Base-by-base conservation (phyloP, 2,329 filamentous ascomycete genomes). In the Didymella pomorum region DNA sequence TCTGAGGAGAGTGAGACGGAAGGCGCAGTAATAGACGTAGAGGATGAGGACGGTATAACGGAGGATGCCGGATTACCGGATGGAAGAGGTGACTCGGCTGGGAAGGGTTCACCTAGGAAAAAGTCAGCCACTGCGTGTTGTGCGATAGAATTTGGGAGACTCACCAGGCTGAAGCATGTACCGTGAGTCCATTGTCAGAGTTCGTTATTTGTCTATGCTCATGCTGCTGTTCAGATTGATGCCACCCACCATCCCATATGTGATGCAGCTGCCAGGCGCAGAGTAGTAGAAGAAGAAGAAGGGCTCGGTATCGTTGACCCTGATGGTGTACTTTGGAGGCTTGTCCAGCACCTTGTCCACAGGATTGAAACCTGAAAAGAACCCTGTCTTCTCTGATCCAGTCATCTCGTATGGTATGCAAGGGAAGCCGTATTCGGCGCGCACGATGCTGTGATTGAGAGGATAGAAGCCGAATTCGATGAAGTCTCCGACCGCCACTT, bases 241-340 rank as follows among this genome's bases (percentile, higher is more conserved):
- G 1, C 86, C 88, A 4, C 90, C 90, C 18, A 94, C 84, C 90
- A 94, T 94, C 35, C 86, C 83, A 50, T 87, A 84, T 2, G 78
- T 74, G 10, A 83, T 81, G 70, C 91, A 94, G 5, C 87, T 89
- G 1, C 80, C 84, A 0, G 86, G 82, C 0, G 89, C 88, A 0
- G 87, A 69, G 58, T 74, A 77, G 65, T 78, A 78, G 68, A 75
- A 78, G 58, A 73, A 78, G 58, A 73, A 77, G 1, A 77, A 69
- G 2, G 76, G 75, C 1, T 63, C 37, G 1, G 71, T 70, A 53
- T 75, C 68, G 51, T 76, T 75, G 52, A 78, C 62, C 1, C 33
- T 48, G 29, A 77, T 43, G 11, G 33, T 56, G 48, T 63, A 75
- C 52, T 65, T 73, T 12, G 73, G 72, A 20, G 72, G 71, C 5